phyloP scores from a whole-genome alignment of 805 yeast genomes.

The Metschnikowia arizonensis region DNA sequence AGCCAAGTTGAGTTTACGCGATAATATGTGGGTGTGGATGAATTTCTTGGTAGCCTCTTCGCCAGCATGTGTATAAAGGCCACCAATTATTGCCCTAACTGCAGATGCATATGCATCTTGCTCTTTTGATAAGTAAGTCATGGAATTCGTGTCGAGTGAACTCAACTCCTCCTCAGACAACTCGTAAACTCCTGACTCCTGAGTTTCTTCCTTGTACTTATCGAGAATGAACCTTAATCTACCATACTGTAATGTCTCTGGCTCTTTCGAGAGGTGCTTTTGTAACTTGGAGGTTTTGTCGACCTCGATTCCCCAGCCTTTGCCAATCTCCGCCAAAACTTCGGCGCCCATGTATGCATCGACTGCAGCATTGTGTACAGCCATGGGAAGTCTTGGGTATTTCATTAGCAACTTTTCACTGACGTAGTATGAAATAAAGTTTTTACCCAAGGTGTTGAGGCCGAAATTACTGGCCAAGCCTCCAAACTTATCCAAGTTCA shows the following conservation, averaged over 20 bases:
- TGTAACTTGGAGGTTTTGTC: slow-evolving; percentile 63
- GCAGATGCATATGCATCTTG: slow-evolving; percentile 56
- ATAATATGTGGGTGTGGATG: slow-evolving; percentile 68
- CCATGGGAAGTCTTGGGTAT: slow-evolving; percentile 88
- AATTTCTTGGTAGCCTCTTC: slow-evolving; percentile 61
- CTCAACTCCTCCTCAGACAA: slow-evolving; percentile 24
- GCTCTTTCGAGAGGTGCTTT: slow-evolving; percentile 64
- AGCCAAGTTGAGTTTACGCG: slow-evolving; percentile 75
- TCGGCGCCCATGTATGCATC: slow-evolving; percentile 69
- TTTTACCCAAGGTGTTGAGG: slow-evolving; percentile 76
- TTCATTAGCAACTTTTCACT: slow-evolving; percentile 67
- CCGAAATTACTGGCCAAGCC: slow-evolving; percentile 68
- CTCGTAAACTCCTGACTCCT: slow-evolving; percentile 50
- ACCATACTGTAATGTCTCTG: slow-evolving; percentile 65
- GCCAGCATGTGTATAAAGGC: slow-evolving; percentile 71
- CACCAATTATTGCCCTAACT: slow-evolving; percentile 81
- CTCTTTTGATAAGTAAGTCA: slow-evolving; percentile 33
- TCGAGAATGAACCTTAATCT: slow-evolving; percentile 51
- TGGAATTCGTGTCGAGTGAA: slow-evolving; percentile 13
- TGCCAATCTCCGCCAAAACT: slow-evolving; percentile 63
- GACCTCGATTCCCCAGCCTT: slow-evolving; percentile 83
- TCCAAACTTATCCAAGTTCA: slow-evolving; percentile 52
- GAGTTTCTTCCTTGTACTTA: slow-evolving; percentile 25
- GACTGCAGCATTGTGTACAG: slow-evolving; percentile 69
- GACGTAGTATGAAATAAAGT: slow-evolving; percentile 68